phyloP scores from a whole-genome alignment of 2,329 filamentous ascomycete genomes.

The Aspergillus flavus region DNA sequence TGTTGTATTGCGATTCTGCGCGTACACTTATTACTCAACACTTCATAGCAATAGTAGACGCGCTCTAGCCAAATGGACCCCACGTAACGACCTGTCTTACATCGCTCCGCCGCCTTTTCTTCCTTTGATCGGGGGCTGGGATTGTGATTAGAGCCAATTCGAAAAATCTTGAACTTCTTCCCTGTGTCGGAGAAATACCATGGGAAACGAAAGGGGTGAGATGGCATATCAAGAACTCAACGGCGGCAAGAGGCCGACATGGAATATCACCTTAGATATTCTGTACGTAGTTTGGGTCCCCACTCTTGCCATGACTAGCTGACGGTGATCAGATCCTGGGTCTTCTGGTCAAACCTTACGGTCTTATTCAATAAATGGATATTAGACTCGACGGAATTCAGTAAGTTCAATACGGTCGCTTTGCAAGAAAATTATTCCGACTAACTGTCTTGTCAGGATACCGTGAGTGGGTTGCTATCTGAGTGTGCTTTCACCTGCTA shows the following conservation, averaged over 20 bases:
- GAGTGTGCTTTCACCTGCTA: neutral
- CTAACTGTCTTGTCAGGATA: slow-evolving; percentile 14
- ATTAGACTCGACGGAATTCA: slow-evolving; percentile 77
- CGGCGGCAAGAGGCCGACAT: slow-evolving; percentile 1
- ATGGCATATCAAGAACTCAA: neutral
- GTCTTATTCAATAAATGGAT: slow-evolving; percentile 99
- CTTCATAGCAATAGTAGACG: neutral
- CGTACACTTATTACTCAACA: neutral
- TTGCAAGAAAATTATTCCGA: neutral
- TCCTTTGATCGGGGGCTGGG: neutral
- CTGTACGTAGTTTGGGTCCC: slow-evolving; percentile 10
- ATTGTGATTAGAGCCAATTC: neutral
- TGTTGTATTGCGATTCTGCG: neutral
- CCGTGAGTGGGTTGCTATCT: slow-evolving; percentile 11
- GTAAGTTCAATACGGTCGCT: slow-evolving; percentile 53
- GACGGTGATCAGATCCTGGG: slow-evolving; percentile 18
- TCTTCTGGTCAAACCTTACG: slow-evolving; percentile 27
- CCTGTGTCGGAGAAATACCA: neutral
- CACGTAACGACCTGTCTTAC: neutral
- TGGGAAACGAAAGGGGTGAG: neutral
- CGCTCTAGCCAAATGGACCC: neutral
- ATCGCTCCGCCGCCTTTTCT: neutral
- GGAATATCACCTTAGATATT: slow-evolving; percentile 16
- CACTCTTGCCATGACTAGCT: neutral
- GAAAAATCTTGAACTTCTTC: neutral